A percentile compares a stretch with the other conserved stretches of the same genome.
Evolutionary conservation across 1,139 yeast genomes (phyloP).

Genomic region (Dujonia santamariae): DNA sequence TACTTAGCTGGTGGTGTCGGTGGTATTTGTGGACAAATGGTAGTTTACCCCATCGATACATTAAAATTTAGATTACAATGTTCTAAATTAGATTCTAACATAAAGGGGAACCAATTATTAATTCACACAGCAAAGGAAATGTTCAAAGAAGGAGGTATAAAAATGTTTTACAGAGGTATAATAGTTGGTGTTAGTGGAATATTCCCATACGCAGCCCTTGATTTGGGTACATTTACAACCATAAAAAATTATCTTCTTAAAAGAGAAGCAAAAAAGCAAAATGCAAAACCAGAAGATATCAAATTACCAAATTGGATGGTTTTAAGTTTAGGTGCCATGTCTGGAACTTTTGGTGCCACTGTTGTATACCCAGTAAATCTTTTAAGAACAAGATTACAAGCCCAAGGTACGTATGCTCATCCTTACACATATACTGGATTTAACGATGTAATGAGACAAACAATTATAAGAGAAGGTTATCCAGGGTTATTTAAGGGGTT

Average conservation of each 20-base stretch:
- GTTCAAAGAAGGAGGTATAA: constrained; percentile 76
- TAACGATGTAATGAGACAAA: constrained; percentile 71
- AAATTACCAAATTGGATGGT: constrained; percentile 77
- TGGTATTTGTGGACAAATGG: constrained; percentile 88
- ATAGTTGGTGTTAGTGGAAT: constrained; percentile 88
- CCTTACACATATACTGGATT: constrained; percentile 86
- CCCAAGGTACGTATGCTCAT: constrained; percentile 96
- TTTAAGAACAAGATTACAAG: constrained; percentile 88
- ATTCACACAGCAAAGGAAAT: constrained; percentile 69
- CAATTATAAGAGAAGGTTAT: constrained; percentile 80
- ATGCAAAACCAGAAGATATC: constrained; percentile 61
- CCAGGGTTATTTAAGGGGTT: constrained; percentile 90
- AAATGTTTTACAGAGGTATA: constrained; percentile 81
- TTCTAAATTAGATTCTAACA: constrained; percentile 59
- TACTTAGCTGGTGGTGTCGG: constrained; percentile 95
- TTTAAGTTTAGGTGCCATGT: constrained; percentile 85
- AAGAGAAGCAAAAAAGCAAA: constrained; percentile 54
- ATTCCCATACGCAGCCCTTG: constrained; percentile 96
- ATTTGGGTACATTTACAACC: constrained; percentile 87
- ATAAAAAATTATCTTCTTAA: constrained; percentile 73
- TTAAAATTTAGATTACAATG: constrained; percentile 82
- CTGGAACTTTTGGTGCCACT: constrained; percentile 95
- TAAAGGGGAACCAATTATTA: constrained; percentile 61
- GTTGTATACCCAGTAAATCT: constrained; percentile 90
- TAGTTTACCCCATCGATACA: constrained; percentile 96